These are phyloP conservation scores for Scolecobasidium constrictum DNA, from an alignment of 2,329 filamentous ascomycete genomes.

Conservation along the genomic window DNA sequence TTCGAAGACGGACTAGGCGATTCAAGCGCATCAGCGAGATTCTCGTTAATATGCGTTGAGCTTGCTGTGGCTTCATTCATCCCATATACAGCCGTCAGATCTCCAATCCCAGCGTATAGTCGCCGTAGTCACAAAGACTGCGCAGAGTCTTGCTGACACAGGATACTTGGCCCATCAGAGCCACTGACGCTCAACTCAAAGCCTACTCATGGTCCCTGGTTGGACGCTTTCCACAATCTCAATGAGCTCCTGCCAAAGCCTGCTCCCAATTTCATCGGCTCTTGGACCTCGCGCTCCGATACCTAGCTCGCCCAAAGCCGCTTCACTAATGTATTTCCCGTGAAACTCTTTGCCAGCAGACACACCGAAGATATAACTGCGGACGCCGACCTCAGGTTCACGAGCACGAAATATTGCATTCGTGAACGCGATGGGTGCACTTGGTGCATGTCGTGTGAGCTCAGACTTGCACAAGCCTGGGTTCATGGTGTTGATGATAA, in stretches of 20 bases:
- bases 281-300: slow-evolving; percentile 24
- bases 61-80: no score
- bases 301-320: slow-evolving; percentile 18
- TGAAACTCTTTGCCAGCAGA: slow-evolving; percentile 24
- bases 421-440: background rate
- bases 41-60: no score
- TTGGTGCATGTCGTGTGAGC: background rate
- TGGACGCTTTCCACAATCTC: slow-evolving; percentile 27
- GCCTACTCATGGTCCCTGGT: slow-evolving; percentile 17
- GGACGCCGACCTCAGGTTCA: slow-evolving; percentile 28
- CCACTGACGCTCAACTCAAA: no score
- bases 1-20: no score
- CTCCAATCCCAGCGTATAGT: no score
- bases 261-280: slow-evolving; percentile 23
- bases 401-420: slow-evolving; percentile 20
- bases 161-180: no score
- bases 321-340: slow-evolving; percentile 30
- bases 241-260: slow-evolving; percentile 30
- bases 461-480: slow-evolving; percentile 10
- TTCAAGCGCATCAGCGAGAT: no score
- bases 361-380: slow-evolving; percentile 30
- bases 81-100: no score
- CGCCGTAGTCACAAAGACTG: no score
- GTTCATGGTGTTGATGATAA: slow-evolving; percentile 10
- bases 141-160: no score